phyloP scores from a whole-genome alignment of 1,284 basidiomycete species.

The Pterulicium gracile region DNA sequence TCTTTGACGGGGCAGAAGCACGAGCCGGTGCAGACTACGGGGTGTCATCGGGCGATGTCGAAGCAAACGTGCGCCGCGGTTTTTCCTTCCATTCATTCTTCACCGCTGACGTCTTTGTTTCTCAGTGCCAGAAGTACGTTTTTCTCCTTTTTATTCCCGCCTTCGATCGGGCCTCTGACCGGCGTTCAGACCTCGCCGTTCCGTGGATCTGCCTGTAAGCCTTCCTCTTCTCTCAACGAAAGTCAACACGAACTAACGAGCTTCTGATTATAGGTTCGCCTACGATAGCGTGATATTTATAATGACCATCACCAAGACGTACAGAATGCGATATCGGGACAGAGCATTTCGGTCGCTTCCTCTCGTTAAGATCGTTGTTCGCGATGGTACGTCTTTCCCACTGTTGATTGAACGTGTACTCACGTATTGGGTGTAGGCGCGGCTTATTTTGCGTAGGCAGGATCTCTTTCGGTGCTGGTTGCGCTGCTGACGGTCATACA shows the following conservation, averaged over 20 bases:
- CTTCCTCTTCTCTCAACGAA: background rate
- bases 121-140: background rate
- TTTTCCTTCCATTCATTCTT: background rate
- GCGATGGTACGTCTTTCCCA: background rate
- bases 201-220: background rate
- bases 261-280: background rate
- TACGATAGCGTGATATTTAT: conserved; percentile 2
- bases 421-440: background rate
- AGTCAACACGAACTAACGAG: background rate
- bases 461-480: background rate
- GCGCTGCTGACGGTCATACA: background rate
- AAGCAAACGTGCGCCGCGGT: background rate
- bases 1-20: background rate
- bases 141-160: background rate
- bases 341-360: background rate
- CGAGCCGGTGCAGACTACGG: background rate
- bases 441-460: background rate
- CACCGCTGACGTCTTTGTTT: background rate
- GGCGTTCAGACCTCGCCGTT: background rate
- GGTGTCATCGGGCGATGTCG: background rate
- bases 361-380: background rate
- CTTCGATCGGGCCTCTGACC: background rate
- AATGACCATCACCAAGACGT: background rate
- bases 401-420: background rate
- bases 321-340: background rate